phyloP scores from a whole-genome alignment of 768 basidiomycete genomes.

The Coprinopsis sp. region DNA sequence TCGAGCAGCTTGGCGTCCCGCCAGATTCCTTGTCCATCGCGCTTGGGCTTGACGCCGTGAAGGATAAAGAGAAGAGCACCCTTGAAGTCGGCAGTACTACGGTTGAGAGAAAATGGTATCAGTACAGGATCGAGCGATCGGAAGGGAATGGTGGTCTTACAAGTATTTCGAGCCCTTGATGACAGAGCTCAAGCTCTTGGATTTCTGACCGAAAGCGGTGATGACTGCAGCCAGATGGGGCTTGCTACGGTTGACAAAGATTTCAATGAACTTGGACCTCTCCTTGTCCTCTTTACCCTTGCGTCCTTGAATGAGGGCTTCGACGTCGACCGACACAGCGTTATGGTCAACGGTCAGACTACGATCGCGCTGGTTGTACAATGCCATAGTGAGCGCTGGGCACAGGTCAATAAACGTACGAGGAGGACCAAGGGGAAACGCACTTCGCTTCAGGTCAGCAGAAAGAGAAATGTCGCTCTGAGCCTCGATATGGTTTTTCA shows the following conservation, averaged over 20 bases:
- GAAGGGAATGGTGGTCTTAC: background rate
- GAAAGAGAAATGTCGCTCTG: too few species aligned
- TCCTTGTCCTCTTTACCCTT: slow-evolving; percentile 34
- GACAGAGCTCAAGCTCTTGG: slow-evolving; percentile 33
- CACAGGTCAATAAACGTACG: background rate
- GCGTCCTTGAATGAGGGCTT: slow-evolving; percentile 34
- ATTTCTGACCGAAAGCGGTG: slow-evolving; percentile 25
- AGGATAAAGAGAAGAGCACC: slow-evolving; percentile 45
- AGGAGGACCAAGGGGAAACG: slow-evolving; percentile 11
- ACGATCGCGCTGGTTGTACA: slow-evolving; percentile 38
- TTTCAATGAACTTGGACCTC: slow-evolving; percentile 46
- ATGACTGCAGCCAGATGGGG: slow-evolving; percentile 38
- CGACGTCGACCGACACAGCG: slow-evolving; percentile 39
- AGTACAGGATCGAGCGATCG: background rate
- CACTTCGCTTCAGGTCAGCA: slow-evolving; percentile 29
- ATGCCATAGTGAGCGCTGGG: slow-evolving; percentile 46
- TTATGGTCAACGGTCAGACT: slow-evolving; percentile 31
- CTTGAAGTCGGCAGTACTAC: slow-evolving; percentile 41
- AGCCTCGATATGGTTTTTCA: slow-evolving; percentile 24
- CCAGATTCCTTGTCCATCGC: slow-evolving; percentile 41
- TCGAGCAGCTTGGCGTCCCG: slow-evolving; percentile 53
- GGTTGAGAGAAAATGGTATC: too few species aligned
- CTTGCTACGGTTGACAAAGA: slow-evolving; percentile 45
- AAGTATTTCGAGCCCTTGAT: slow-evolving; percentile 17
- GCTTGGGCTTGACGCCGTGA: slow-evolving; percentile 39